These are phyloP conservation scores for Acer negundo DNA, from an alignment of 345 rosid genomes.

Conservation along the genomic window DNA sequence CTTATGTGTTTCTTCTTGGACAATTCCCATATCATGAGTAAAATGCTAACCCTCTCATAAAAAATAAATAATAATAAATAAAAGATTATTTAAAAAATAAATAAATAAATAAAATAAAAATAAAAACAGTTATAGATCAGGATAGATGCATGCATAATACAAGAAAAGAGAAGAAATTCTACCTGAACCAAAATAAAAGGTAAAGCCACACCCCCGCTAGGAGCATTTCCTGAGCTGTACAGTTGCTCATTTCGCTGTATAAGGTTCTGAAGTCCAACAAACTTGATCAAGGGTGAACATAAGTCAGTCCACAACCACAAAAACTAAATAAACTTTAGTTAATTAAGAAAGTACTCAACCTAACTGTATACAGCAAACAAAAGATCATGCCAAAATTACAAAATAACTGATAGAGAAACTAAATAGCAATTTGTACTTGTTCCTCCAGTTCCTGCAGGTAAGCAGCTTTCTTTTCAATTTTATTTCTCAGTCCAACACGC, in stretches of 20 bases:
- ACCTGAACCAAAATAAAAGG: conserved; percentile 99
- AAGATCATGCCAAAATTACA: conserved; percentile 13
- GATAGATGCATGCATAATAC: neutral
- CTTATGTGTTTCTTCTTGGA: neutral
- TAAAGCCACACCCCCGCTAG: conserved; percentile 86
- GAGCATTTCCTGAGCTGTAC: conserved; percentile 77
- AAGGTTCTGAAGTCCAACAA: conserved; percentile 83
- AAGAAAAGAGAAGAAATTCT: conserved; percentile 24
- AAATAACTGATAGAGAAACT: conserved; percentile 7
- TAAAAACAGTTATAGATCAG: neutral
- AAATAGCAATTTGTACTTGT: conserved; percentile 60
- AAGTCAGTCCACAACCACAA: conserved; percentile 7
- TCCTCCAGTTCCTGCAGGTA: conserved; percentile 92
- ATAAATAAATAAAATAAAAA: neutral
- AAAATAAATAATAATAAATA: neutral
- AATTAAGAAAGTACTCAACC: conserved; percentile 3
- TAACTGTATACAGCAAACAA: conserved; percentile 12
- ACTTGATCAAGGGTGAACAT: conserved; percentile 47
- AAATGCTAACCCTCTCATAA: neutral
- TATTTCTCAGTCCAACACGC: conserved; percentile 67
- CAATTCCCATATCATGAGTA: neutral
- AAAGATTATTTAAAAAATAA: neutral
- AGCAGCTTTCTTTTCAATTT: conserved; percentile 87
- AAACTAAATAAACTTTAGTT: conserved; percentile 1
- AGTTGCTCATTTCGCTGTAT: conserved; percentile 80